Conservation (phyloP, 768 basidiomycete species). For the Suillus subluteus region DNA sequence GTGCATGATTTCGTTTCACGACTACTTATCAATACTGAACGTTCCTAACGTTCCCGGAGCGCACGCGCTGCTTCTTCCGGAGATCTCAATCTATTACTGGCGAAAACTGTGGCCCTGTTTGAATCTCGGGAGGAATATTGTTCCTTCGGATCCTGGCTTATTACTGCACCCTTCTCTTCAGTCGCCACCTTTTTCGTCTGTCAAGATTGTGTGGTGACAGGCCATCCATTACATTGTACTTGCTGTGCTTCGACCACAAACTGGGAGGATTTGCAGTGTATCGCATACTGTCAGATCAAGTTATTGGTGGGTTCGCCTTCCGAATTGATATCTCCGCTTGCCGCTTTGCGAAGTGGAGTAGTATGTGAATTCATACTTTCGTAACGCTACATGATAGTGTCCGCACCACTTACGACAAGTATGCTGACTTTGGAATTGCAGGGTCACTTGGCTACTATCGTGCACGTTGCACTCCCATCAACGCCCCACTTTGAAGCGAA, state of each 20-base stretch:
- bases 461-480: slow-evolving; percentile 24
- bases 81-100: slow-evolving; percentile 17
- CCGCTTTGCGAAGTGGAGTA: neutral
- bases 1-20: slow-evolving; percentile 1
- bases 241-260: neutral
- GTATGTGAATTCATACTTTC: neutral
- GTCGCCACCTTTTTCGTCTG: neutral
- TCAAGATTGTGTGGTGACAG: neutral
- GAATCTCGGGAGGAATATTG: slow-evolving; percentile 9
- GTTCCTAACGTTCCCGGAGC: slow-evolving; percentile 13
- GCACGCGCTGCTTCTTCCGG: slow-evolving; percentile 28
- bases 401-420: neutral
- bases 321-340: neutral
- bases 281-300: slow-evolving; percentile 1
- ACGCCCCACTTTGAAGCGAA: slow-evolving; percentile 16
- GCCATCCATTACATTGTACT: neutral
- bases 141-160: slow-evolving; percentile 1
- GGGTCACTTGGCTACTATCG: slow-evolving; percentile 14
- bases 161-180: neutral
- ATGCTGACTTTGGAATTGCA: neutral
- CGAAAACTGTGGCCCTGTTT: slow-evolving; percentile 10
- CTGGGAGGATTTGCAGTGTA: neutral
- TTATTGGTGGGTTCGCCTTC: neutral
- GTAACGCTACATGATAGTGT: neutral
- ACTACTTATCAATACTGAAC: slow-evolving; percentile 1